Base-by-base conservation (phyloP, 352 stramenopile species). In the Globisporangium nodosum region DNA sequence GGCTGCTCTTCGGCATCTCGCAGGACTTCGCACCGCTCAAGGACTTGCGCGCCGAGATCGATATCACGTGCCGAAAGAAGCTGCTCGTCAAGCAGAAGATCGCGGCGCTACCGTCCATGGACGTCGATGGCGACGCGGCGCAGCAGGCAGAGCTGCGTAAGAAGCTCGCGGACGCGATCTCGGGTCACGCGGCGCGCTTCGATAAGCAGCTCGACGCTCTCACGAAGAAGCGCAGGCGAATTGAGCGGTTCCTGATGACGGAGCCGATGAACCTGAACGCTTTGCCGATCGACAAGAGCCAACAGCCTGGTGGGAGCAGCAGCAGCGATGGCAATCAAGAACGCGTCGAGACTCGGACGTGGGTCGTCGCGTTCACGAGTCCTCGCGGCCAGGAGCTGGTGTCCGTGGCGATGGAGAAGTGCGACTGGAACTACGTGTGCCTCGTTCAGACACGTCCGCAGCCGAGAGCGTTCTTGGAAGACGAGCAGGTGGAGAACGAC, bases 351-450 rank as follows among this genome's bases (percentile, higher is more conserved):
- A 87, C 71, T 18, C 67, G 73, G 12, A 78, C 69, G 30, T 88
- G 81, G 78, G 61, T 65, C 2, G 74, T 81, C n/a, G 55, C 60
- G 20, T 87, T 88, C 51, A 69, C 48, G 20, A 86, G 78, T 53
- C 53, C 69, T 15, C 78, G 78, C 5, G 78, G 76, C 20, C 59
- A 63, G 0, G 72, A 82, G 42, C 64, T 90, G 15, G 65, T 58
- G 7, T 70, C 69, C 0, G 54, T 88, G 3, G 80, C 78, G 3
- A 66, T 90, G n/a, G 58, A 59, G 5, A 89, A 89, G 57, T 65
- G 53, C 43, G 75, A 89, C 64, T 89, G 79, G 79, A 85, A 76
- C 24, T 83, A 83, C 33, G 60, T 89, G 4, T 81, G 79, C 35
- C 63, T 89, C 0, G 70, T 85, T 37, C 69, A 80, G 48, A 87